Conservation (phyloP, 2,329 filamentous ascomycete genomes). For the Aspergillus terreus region DNA sequence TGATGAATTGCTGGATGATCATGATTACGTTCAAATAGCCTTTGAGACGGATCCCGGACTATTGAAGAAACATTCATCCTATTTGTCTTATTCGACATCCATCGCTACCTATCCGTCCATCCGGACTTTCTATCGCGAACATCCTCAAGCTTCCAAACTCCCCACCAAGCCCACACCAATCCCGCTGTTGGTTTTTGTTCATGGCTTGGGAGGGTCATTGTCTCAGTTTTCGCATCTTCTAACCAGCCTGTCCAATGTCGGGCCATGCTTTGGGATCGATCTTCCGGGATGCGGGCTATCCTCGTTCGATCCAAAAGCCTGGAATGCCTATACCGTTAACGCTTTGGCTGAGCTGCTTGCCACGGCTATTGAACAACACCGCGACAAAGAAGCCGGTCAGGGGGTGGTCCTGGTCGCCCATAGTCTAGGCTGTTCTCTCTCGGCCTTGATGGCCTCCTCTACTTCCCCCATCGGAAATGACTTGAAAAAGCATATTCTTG, state of each 20-base stretch:
- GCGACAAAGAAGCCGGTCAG: conserved; percentile 62
- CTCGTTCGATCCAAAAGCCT: conserved; percentile 64
- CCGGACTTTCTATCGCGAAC: conserved; percentile 77
- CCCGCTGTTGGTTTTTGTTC: conserved; percentile 84
- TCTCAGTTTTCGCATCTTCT: conserved; percentile 83
- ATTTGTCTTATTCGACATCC: conserved; percentile 68
- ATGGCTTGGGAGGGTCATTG: conserved; percentile 87
- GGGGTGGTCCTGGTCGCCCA: conserved; percentile 79
- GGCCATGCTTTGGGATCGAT: conserved; percentile 82
- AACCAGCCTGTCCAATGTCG: conserved; percentile 75
- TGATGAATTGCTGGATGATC: conserved; percentile 7
- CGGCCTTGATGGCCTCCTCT: conserved; percentile 65
- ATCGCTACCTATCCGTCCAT: conserved; percentile 68
- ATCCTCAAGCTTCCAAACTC: conserved; percentile 77
- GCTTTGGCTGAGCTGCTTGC: conserved; percentile 72
- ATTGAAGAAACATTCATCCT: conserved; percentile 69
- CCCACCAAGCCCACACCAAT: conserved; percentile 68
- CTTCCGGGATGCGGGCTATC: conserved; percentile 87
- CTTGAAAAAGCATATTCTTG: conserved; percentile 64
- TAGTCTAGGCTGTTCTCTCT: conserved; percentile 82
- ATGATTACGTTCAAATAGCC: conserved; percentile 17
- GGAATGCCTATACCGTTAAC: conserved; percentile 75
- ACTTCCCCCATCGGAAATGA: conserved; percentile 50
- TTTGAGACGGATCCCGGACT: conserved; percentile 68
- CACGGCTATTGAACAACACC: conserved; percentile 68